Percentiles rank a stretch among this genome's conserved stretches.
Conservation (phyloP, 2,329 filamentous ascomycete species). For the Chalara sp. region DNA sequence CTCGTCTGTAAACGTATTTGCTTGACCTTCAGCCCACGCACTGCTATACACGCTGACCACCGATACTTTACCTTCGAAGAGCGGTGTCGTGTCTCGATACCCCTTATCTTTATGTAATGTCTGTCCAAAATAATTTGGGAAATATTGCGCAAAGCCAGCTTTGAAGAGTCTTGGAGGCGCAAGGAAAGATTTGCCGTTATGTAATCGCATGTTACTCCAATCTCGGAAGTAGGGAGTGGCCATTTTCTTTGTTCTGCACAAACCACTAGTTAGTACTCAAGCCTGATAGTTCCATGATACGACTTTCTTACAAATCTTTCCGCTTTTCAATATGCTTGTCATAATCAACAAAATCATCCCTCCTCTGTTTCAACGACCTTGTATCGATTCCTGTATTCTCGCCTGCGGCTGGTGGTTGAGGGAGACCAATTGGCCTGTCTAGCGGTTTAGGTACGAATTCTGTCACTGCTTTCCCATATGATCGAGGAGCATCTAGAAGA, state of each 20-base stretch:
- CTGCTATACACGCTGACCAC: constrained; percentile 78
- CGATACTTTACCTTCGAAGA: constrained; percentile 66
- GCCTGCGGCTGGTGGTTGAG: constrained; percentile 62
- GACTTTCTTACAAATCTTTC: constrained; percentile 56
- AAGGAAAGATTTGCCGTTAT: constrained; percentile 88
- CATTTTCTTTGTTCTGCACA: constrained; percentile 61
- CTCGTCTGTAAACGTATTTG: constrained; percentile 60
- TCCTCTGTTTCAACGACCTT: constrained; percentile 59
- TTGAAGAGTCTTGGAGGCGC: constrained; percentile 81
- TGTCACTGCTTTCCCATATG: constrained; percentile 48
- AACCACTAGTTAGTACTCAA: constrained; percentile 1
- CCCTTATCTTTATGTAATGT: constrained; percentile 58
- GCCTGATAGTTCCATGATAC: background rate
- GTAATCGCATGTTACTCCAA: constrained; percentile 75
- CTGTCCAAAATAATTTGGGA: constrained; percentile 82
- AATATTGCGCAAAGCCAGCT: constrained; percentile 75
- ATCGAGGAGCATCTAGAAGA: constrained; percentile 51
- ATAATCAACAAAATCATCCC: constrained; percentile 77
- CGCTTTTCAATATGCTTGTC: constrained; percentile 76
- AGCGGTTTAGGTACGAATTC: constrained; percentile 54
- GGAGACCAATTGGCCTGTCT: constrained; percentile 74
- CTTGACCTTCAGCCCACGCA: constrained; percentile 80
- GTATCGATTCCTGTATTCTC: constrained; percentile 76
- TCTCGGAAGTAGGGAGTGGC: constrained; percentile 91
- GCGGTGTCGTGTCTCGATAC: constrained; percentile 64